A percentile compares a stretch with the other conserved stretches of the same genome.
Evolutionary conservation across 2,329 filamentous ascomycete genomes (phyloP).

Genomic region (Elsinoe batatas): DNA sequence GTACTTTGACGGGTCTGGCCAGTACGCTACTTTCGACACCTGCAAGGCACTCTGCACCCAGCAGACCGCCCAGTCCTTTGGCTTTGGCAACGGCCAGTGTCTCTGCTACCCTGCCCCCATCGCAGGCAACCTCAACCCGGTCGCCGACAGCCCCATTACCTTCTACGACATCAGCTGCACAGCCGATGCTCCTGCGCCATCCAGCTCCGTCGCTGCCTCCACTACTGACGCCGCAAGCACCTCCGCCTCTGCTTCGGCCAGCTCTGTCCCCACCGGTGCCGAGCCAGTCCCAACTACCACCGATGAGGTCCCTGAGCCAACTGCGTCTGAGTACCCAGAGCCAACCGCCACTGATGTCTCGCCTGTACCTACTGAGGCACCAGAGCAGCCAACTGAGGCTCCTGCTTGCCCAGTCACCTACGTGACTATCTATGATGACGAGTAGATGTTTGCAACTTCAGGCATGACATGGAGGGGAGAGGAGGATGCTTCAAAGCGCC

Average conservation of each 20-base stretch:
- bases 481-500: not conserved
- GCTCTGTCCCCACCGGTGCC: not conserved
- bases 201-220: not conserved
- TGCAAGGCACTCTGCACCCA: constrained; percentile 7
- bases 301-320: not conserved
- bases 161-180: constrained; percentile 12
- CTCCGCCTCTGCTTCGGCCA: not conserved
- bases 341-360: not conserved
- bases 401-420: constrained; percentile 7
- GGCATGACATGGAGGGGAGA: not conserved
- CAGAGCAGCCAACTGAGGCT: not conserved
- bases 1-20: constrained; percentile 1
- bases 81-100: not conserved
- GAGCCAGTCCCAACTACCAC: not conserved
- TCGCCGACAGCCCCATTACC: constrained; percentile 4
- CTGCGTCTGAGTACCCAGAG: not conserved
- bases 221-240: not conserved
- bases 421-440: constrained; percentile 10
- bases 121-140: constrained; percentile 9
- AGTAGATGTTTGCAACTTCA: not conserved
- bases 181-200: not conserved
- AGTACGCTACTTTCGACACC: constrained; percentile 2
- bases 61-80: constrained; percentile 3
- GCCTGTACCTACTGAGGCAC: constrained; percentile 2
- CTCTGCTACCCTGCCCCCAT: constrained; percentile 7